Conservation (phyloP, 768 basidiomycete genomes). For the Phlebiopsis flavidoalba region DNA sequence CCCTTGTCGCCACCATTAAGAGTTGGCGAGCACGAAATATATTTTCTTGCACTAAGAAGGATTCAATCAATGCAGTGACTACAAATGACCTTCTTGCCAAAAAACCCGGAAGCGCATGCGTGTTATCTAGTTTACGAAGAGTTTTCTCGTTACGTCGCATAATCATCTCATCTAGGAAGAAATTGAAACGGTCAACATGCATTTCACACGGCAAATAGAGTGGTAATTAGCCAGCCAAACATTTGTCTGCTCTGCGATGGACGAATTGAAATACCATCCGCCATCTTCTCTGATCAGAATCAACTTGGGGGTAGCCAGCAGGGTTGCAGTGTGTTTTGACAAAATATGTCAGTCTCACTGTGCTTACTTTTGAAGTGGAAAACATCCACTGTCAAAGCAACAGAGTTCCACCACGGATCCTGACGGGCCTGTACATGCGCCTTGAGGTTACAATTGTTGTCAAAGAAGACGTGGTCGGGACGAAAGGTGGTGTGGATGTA, state of each 20-base stretch:
- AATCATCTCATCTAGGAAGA: slow-evolving; percentile 29
- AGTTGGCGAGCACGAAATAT: too few relatives aligned
- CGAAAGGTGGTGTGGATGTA: slow-evolving; percentile 14
- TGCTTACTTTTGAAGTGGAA: slow-evolving; percentile 36
- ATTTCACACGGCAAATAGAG: slow-evolving; percentile 25
- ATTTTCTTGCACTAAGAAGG: too few relatives aligned
- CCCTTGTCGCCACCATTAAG: too few relatives aligned
- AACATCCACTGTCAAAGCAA: slow-evolving; percentile 29
- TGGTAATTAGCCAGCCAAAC: slow-evolving; percentile 29
- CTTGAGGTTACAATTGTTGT: slow-evolving; percentile 22
- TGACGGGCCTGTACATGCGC: slow-evolving; percentile 20
- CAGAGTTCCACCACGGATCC: slow-evolving; percentile 15
- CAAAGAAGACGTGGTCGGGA: slow-evolving; percentile 24
- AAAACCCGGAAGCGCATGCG: neutral
- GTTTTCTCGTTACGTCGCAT: slow-evolving; percentile 13
- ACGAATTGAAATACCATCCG: slow-evolving; percentile 30
- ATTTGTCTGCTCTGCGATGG: slow-evolving; percentile 30
- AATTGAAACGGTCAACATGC: slow-evolving; percentile 18
- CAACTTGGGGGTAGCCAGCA: slow-evolving; percentile 15
- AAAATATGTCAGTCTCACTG: slow-evolving; percentile 21
- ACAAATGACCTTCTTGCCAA: too few relatives aligned
- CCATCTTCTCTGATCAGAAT: slow-evolving; percentile 15
- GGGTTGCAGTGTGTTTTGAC: slow-evolving; percentile 27
- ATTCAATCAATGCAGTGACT: too few relatives aligned
- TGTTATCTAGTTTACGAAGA: neutral